These are phyloP conservation scores for Phylloporus arenicola DNA, from an alignment of 768 basidiomycete species.

Conservation along the genomic window DNA sequence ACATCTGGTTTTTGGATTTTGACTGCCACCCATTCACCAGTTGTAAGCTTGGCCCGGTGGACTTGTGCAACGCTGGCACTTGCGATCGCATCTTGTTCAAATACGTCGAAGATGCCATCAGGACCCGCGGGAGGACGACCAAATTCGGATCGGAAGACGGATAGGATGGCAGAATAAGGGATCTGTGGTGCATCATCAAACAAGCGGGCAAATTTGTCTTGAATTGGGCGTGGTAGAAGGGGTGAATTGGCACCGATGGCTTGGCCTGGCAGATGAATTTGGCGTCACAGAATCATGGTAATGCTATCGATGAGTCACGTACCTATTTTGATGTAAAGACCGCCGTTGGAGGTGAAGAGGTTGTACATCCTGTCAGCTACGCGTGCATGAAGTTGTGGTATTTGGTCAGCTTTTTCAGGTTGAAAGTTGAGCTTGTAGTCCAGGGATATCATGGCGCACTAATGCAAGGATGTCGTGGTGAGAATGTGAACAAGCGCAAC, in stretches of 20 bases:
- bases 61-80: slow-evolving; percentile 94
- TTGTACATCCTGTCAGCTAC: slow-evolving; percentile 74
- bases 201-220: slow-evolving; percentile 72
- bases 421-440: slow-evolving; percentile 90
- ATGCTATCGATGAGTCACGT: slow-evolving; percentile 6
- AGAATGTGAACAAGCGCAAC: background rate
- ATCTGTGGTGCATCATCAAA: slow-evolving; percentile 90
- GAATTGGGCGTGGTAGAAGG: slow-evolving; percentile 76
- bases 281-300: background rate
- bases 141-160: slow-evolving; percentile 67
- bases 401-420: slow-evolving; percentile 61
- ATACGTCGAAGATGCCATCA: slow-evolving; percentile 70
- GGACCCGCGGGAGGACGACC: slow-evolving; percentile 61
- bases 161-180: slow-evolving; percentile 59
- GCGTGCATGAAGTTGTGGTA: slow-evolving; percentile 78
- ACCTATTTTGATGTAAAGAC: slow-evolving; percentile 83
- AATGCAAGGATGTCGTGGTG: background rate
- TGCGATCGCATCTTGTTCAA: slow-evolving; percentile 72
- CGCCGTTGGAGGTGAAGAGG: slow-evolving; percentile 77
- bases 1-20: slow-evolving; percentile 92
- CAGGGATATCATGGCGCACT: slow-evolving; percentile 66
- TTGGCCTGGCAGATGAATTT: slow-evolving; percentile 42
- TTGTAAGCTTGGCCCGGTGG: slow-evolving; percentile 63
- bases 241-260: slow-evolving; percentile 83
- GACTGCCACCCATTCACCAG: slow-evolving; percentile 74